phyloP scores from a whole-genome alignment of 108 stramenopile species.

The Stephanodiscus triporus region DNA sequence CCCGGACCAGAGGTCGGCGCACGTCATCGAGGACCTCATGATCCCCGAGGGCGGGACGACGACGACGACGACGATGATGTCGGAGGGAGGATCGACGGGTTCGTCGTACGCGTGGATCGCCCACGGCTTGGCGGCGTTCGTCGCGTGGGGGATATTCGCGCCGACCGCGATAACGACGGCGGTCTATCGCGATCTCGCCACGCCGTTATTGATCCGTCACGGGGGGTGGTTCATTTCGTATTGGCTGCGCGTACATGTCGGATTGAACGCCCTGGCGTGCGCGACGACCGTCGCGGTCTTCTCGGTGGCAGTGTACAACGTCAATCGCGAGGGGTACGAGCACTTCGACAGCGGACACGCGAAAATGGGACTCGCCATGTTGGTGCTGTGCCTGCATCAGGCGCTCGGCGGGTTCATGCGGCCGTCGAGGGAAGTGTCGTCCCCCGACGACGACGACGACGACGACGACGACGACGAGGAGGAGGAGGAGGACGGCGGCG shows the following conservation, averaged over 20 bases:
- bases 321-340: conserved; percentile 10
- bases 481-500: background rate
- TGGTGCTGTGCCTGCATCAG: conserved; percentile 38
- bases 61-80: background rate
- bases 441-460: background rate
- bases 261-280: conserved; percentile 31
- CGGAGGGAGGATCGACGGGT: conserved; percentile 9
- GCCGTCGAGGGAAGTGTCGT: conserved; percentile 3
- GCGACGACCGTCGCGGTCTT: conserved; percentile 43
- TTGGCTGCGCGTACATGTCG: conserved; percentile 43
- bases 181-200: conserved; percentile 22
- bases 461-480: background rate
- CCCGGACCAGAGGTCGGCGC: background rate
- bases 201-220: too few species aligned
- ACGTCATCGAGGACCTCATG: conserved; percentile 2
- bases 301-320: conserved; percentile 38
- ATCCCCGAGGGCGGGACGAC: conserved; percentile 2
- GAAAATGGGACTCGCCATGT: conserved; percentile 45
- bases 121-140: conserved; percentile 39
- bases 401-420: conserved; percentile 38
- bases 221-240: too few species aligned
- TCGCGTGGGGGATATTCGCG: conserved; percentile 41
- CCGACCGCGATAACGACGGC: conserved; percentile 40
- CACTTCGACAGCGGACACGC: conserved; percentile 34
- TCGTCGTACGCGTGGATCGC: conserved; percentile 34